phyloP scores from a whole-genome alignment of 495 filamentous ascomycete genomes.

The Penicillium soppii region DNA sequence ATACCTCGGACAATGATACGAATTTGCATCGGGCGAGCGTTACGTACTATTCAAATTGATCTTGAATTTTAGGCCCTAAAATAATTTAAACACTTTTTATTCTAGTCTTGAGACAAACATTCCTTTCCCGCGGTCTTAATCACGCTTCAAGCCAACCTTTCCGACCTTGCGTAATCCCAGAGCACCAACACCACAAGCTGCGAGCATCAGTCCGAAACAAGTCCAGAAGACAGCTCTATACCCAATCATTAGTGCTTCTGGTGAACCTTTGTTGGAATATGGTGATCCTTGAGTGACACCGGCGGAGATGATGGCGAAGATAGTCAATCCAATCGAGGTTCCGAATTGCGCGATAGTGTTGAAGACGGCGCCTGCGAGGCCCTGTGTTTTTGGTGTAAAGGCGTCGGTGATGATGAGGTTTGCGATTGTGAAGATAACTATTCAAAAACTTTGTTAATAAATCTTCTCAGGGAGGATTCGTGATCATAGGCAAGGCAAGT shows the following conservation, averaged over 20 bases:
- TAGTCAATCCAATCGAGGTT: slow-evolving; percentile 54
- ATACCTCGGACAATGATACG: background rate
- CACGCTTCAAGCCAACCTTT: slow-evolving; percentile 54
- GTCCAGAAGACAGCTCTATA: slow-evolving; percentile 63
- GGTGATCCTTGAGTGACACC: slow-evolving; percentile 42
- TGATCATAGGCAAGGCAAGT: slow-evolving; percentile 29
- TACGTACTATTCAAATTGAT: background rate
- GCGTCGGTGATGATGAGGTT: slow-evolving; percentile 59
- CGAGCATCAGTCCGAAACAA: slow-evolving; percentile 49
- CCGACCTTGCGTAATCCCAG: slow-evolving; percentile 53
- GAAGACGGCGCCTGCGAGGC: slow-evolving; percentile 63
- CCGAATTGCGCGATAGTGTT: slow-evolving; percentile 64
- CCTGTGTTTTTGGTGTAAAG: slow-evolving; percentile 57
- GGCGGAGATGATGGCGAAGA: slow-evolving; percentile 55
- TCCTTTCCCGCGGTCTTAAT: too few species aligned
- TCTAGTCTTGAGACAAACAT: slow-evolving; percentile 2
- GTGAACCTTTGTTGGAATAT: slow-evolving; percentile 24
- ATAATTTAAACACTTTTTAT: background rate
- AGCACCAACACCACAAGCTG: slow-evolving; percentile 38
- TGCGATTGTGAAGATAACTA: slow-evolving; percentile 52
- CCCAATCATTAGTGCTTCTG: slow-evolving; percentile 50
- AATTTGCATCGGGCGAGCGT: slow-evolving; percentile 1
- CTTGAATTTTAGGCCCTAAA: background rate
- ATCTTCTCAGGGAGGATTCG: too few species aligned
- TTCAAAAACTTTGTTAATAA: slow-evolving; percentile 19